Evolutionary conservation across 768 basidiomycete species (phyloP).

Genomic region (Hygrocybe punicea): DNA sequence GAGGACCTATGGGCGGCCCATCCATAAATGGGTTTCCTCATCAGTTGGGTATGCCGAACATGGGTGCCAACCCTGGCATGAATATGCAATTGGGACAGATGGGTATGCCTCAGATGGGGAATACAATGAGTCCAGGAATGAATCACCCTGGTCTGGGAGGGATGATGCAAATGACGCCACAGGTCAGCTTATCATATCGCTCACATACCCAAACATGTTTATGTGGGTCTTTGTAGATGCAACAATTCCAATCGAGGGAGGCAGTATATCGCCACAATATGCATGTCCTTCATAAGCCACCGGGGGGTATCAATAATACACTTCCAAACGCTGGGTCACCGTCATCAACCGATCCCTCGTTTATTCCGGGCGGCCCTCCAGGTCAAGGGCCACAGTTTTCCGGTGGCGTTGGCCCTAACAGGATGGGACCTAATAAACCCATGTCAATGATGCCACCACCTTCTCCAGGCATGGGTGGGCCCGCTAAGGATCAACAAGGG

Average conservation of each 20-base stretch:
- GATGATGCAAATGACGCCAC: constrained; percentile 37
- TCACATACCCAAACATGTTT: not conserved
- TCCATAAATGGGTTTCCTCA: constrained; percentile 24
- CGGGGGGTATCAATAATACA: constrained; percentile 23
- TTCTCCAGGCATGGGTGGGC: constrained; percentile 43
- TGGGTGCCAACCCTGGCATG: constrained; percentile 6
- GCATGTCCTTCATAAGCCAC: constrained; percentile 33
- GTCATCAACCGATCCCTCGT: constrained; percentile 43
- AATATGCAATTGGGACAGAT: constrained; percentile 8
- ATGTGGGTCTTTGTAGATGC: constrained; percentile 13
- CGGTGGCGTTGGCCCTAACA: constrained; percentile 32
- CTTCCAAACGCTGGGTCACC: constrained; percentile 43
- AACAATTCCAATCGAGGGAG: constrained; percentile 14
- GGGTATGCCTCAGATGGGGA: constrained; percentile 15
- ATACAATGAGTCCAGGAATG: constrained; percentile 37
- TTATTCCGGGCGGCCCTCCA: constrained; percentile 31
- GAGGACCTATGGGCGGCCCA: constrained; percentile 22
- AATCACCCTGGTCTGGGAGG: constrained; percentile 29
- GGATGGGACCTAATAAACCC: constrained; percentile 33
- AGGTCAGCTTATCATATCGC: constrained; percentile 21
- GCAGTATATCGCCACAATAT: constrained; percentile 31
- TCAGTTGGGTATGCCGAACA: constrained; percentile 19
- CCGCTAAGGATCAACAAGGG: constrained; percentile 25
- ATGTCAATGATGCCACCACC: constrained; percentile 54
- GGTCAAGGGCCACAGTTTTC: constrained; percentile 29